Base-by-base conservation (phyloP, 306 rosid genomes). In the Trifolium pratense region DNA sequence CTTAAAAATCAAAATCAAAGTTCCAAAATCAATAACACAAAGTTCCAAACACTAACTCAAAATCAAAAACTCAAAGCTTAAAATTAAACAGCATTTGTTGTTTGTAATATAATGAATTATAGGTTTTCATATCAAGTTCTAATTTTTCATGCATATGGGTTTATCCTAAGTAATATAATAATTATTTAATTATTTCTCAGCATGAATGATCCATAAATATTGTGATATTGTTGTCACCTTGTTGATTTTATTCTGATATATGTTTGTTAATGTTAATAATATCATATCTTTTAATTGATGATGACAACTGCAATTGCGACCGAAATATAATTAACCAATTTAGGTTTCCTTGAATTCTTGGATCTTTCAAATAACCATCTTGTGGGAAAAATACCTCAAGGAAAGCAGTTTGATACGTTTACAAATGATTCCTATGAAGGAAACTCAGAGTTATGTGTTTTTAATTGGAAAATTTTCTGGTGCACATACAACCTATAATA, bases 151-250 rank as follows among this genome's bases (percentile, higher is more conserved):
- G 11, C 40, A 6, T 11, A 23, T 48, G 8, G 17, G 21, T 55
- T 17, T 11, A 10, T 34, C 49, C 20, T 48, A 16, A 57, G 6
- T 14, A 39, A 23, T 37, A 0, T 49, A 6, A 6, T 39, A 15
- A 9, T 25, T 12, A 13, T 13, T 13, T 43, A 0, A n/a, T 23
- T 42, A 2, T 25, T 70, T 25, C 21, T 70, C 3, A 5, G 37
- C 26, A 52, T 18, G 26, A 31, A 20, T 43, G 55, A 17, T 63
- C 26, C 53, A 37, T 15, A 73, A 73, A 57, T 52, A 8, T 52
- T 52, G 14, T 52, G 14, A 52, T 18, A 18, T 18, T 52, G 39
- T 7, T 18, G 11, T 18, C 26, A 52, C 13, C 26, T 0, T 52
- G 58, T 1, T 52, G 58, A 16, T 48, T 3, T 49, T 16, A 16